phyloP scores from a whole-genome alignment of 208 protist genomes.

The Trypanosoma boissoni region DNA sequence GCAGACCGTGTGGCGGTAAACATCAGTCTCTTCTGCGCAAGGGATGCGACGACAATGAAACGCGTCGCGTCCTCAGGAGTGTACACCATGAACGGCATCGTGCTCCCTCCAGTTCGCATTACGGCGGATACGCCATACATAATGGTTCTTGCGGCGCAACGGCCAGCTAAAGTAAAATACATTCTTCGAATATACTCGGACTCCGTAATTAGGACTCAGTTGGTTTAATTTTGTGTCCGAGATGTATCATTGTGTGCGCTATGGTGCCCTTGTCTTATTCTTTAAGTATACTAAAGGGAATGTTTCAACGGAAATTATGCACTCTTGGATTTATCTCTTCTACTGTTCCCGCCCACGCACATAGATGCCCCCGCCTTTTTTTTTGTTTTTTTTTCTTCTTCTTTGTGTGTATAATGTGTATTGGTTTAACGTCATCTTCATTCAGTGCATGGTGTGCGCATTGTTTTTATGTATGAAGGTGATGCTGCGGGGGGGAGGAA shows the following conservation, averaged over 20 bases:
- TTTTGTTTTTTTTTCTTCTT: not conserved
- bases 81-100: conserved; percentile 38
- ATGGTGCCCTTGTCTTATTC: too few relatives aligned
- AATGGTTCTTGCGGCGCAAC: conserved; percentile 53
- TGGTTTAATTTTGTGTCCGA: conserved; percentile 17
- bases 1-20: conserved; percentile 31
- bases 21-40: conserved; percentile 53
- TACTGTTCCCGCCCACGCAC: too few relatives aligned
- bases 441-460: too few relatives aligned
- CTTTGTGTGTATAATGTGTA: not conserved
- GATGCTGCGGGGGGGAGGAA: too few relatives aligned
- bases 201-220: conserved; percentile 27
- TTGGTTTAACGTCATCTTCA: too few relatives aligned
- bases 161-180: conserved; percentile 48
- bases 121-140: conserved; percentile 47
- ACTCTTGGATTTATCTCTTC: too few relatives aligned
- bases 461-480: too few relatives aligned
- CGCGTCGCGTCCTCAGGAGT: conserved; percentile 44
- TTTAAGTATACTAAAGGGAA: too few relatives aligned
- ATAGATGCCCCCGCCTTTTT: not conserved
- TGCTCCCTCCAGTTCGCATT: conserved; percentile 42
- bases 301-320: too few relatives aligned
- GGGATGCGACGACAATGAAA: conserved; percentile 48
- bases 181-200: conserved; percentile 62
- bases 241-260: conserved; percentile 14